A percentile compares a stretch with the other conserved stretches of the same genome.
phyloP scores from a whole-genome alignment of 2,329 filamentous ascomycete genomes.

The Aquanectria penicillioides region DNA sequence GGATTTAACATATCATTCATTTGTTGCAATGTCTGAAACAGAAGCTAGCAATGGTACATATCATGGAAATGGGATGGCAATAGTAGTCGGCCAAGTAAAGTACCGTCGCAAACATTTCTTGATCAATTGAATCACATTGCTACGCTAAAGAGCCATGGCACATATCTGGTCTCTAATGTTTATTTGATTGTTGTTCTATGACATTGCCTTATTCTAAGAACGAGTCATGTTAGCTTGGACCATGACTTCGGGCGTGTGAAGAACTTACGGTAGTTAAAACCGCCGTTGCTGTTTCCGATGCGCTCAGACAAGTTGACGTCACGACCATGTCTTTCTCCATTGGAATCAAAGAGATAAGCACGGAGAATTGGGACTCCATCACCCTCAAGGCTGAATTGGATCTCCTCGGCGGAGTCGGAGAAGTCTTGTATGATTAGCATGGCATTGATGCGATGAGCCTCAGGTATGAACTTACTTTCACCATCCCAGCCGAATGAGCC shows the following conservation, averaged over 20 bases:
- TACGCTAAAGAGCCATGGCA: no score
- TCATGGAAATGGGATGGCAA: no score
- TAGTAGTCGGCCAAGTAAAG: no score
- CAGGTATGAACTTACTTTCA: conserved; percentile 25
- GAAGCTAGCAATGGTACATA: no score
- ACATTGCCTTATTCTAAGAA: background rate
- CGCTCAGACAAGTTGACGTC: conserved; percentile 67
- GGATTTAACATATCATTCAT: no score
- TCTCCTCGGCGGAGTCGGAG: conserved; percentile 55
- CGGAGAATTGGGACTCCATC: conserved; percentile 63
- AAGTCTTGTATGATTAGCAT: conserved; percentile 49
- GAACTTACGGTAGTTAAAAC: conserved; percentile 29
- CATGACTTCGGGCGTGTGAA: background rate
- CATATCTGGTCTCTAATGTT: no score
- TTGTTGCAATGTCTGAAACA: no score
- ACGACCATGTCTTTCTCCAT: conserved; percentile 53
- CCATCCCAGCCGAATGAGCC: conserved; percentile 58
- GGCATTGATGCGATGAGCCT: background rate
- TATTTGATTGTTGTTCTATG: no score
- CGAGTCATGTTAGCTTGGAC: background rate
- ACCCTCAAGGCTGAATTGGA: conserved; percentile 61
- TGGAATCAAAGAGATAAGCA: conserved; percentile 54
- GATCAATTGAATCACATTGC: no score
- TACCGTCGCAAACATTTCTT: no score
- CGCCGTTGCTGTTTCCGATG: conserved; percentile 63